A percentile compares a stretch with the other conserved stretches of the same genome.
phyloP scores from a whole-genome alignment of 352 stramenopile species.

The Thalassiosira ordinaria region DNA sequence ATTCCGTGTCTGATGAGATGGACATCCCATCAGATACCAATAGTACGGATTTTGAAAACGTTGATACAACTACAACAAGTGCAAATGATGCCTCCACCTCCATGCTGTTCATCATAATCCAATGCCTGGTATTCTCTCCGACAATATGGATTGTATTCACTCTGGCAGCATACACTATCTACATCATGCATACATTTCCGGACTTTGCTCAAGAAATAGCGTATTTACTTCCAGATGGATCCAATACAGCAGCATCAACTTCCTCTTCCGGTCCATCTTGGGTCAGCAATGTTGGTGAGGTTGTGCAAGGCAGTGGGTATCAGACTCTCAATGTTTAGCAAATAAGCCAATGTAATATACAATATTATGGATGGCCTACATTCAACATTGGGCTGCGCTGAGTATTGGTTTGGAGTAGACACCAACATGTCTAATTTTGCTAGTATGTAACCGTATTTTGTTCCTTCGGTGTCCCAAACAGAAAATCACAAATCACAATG shows the following conservation, averaged over 20 bases:
- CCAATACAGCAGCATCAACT: not conserved
- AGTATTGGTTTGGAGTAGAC: no score
- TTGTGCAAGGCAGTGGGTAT: constrained; percentile 10
- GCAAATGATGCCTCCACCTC: not conserved
- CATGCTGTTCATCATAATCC: constrained; percentile 26
- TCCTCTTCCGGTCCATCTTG: constrained; percentile 8
- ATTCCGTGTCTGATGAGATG: not conserved
- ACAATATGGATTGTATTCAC: constrained; percentile 38
- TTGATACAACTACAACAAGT: constrained; percentile 12
- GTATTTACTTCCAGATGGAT: constrained; percentile 27
- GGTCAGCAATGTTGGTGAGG: constrained; percentile 15
- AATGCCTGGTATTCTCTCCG: constrained; percentile 39
- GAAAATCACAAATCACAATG: no score
- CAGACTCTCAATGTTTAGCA: constrained; percentile 2
- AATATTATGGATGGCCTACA: no score
- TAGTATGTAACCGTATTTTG: no score
- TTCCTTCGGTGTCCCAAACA: no score
- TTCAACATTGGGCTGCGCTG: no score
- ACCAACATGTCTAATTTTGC: no score
- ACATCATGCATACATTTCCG: constrained; percentile 45
- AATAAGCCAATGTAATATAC: no score
- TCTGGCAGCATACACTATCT: constrained; percentile 35
- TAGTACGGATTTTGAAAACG: constrained; percentile 1
- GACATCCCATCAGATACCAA: constrained; percentile 10
- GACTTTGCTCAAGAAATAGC: constrained; percentile 32